phyloP scores from a whole-genome alignment of 2,329 filamentous ascomycete species.

The Exserohilum turcica region DNA sequence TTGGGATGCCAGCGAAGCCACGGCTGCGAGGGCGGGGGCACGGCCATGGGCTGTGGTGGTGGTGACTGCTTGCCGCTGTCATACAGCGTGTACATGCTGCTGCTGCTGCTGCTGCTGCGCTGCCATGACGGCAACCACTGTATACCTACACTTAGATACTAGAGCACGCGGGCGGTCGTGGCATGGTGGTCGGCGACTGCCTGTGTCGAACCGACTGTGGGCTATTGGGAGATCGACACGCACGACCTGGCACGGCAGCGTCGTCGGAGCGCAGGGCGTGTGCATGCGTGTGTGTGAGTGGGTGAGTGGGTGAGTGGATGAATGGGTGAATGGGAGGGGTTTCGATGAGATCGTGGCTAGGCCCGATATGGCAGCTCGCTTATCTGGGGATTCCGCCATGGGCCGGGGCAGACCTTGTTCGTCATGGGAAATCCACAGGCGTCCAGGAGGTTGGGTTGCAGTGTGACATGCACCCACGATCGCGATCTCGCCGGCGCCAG shows the following conservation, averaged over 20 bases:
- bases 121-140: too few species aligned
- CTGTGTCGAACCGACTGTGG: neutral
- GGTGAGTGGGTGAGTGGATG: too few species aligned
- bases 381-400: constrained; percentile 12
- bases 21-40: too few species aligned
- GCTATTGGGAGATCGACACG: constrained; percentile 8
- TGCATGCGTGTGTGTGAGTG: neutral
- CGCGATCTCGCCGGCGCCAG: constrained; percentile 1
- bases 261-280: neutral
- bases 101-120: too few species aligned
- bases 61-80: too few species aligned
- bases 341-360: constrained; percentile 21
- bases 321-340: neutral
- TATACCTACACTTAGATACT: too few species aligned
- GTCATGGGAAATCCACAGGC: neutral
- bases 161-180: too few species aligned
- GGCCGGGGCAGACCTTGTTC: constrained; percentile 8
- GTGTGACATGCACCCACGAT: constrained; percentile 1
- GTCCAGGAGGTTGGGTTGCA: constrained; percentile 9
- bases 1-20: too few species aligned
- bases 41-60: too few species aligned
- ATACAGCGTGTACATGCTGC: too few species aligned
- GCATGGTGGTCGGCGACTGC: constrained; percentile 7
- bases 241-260: constrained; percentile 1
- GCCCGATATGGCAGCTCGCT: constrained; percentile 14